Conservation (phyloP, 1,139 yeast species). For the Geotrichum bryndzae region DNA sequence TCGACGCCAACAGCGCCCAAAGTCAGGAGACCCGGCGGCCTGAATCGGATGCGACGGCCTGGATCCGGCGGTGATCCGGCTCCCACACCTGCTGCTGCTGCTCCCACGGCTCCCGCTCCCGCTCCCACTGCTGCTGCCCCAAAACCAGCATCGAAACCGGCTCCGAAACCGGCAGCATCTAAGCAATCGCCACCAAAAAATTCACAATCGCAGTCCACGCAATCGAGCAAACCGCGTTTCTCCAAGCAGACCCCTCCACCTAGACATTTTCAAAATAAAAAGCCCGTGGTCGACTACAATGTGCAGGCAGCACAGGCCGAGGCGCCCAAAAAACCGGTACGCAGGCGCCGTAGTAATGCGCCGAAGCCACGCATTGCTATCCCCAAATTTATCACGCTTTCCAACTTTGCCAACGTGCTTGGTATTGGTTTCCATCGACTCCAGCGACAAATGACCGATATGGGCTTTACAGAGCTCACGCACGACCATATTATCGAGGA, state of each 20-base stretch:
- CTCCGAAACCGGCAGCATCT: neutral
- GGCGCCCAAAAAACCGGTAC: neutral
- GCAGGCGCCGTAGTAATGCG: neutral
- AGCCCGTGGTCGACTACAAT: neutral
- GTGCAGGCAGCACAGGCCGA: neutral
- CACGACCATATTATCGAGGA: slow-evolving; percentile 77
- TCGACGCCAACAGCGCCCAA: too few relatives aligned
- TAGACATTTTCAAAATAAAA: neutral
- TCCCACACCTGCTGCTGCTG: neutral
- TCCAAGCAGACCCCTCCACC: neutral
- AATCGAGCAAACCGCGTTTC: neutral
- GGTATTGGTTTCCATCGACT: slow-evolving; percentile 58
- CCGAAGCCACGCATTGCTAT: slow-evolving; percentile 40
- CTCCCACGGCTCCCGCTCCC: neutral
- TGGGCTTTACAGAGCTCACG: slow-evolving; percentile 73
- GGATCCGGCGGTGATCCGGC: neutral
- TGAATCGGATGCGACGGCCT: neutral
- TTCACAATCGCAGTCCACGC: neutral
- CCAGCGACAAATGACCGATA: slow-evolving; percentile 49
- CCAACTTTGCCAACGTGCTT: slow-evolving; percentile 69
- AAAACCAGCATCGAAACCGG: neutral
- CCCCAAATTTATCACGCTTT: slow-evolving; percentile 69
- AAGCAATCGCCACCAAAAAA: neutral
- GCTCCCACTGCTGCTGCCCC: neutral
- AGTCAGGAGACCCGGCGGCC: neutral